Evolutionary conservation across 2,329 filamentous ascomycete genomes (phyloP), one percentile per base, ranked within the genome.

Genomic region (Lasiodiplodia gonubiensis): DNA sequence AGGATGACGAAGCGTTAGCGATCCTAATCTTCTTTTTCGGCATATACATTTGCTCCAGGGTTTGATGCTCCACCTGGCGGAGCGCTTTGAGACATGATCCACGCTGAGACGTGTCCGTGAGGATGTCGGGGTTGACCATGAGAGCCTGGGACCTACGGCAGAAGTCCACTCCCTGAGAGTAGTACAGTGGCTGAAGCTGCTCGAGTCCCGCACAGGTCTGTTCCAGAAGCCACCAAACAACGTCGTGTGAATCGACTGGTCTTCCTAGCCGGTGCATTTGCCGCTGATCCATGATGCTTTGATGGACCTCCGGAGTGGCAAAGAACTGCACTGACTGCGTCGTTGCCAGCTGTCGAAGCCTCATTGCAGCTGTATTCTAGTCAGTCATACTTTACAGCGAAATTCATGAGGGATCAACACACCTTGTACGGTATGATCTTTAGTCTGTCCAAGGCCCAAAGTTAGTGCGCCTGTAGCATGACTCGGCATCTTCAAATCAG

Each of bases 371-470:
- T 86, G 66, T 21, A 48, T 23, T 64, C 14, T 6, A 27, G 51
- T 68, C 70, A 72, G 48, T 12, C 71, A n/a, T n/a, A 8, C 4
- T 16, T 7, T 6, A 53, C 2, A 42, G n/a, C 6, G 42, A 52
- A 14, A 52, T n/a, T 21, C 2, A 16, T 21, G 21, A 27, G 16
- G 1, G 25, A 30, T 33, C 10, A 23, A 68, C 73, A 68, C 75
- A 85, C 85, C 85, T 82, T 90, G 88, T 0, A 89, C 86, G 0
- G 85, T 83, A 10, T 86, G 82, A 66, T 90, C 88, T 68, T 90
- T 90, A 0, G 85, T 88, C 64, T 87, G 83, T 1, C 83, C 81
- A 0, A 86, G 78, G 0, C 84, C 85, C 0, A 90, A 75, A 0
- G 87, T 90, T 1, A 90, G 71, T 0, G 86, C 88, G 0, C 83